Evolutionary conservation across 106 monocot genomes (phyloP).

Genomic region (Vanilla planifolia): DNA sequence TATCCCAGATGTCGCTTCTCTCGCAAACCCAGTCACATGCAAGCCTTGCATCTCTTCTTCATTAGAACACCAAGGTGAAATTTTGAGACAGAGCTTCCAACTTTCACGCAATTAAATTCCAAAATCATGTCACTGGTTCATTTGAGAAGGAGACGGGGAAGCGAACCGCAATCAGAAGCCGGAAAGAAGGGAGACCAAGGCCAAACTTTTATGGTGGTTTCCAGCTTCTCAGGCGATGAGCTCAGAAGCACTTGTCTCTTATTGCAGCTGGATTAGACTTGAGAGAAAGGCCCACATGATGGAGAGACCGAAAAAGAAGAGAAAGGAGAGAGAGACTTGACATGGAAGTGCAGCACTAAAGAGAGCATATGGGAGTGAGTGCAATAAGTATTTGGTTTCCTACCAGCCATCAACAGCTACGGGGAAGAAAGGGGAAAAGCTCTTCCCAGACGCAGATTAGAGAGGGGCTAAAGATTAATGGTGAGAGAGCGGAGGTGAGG

Average conservation of each 20-base stretch:
- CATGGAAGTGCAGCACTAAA: conserved; percentile 9
- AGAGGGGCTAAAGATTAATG: background rate
- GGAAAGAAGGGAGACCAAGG: background rate
- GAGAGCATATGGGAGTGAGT: background rate
- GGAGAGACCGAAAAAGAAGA: conserved; percentile 1
- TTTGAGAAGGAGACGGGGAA: background rate
- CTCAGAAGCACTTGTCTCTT: background rate
- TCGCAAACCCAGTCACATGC: background rate
- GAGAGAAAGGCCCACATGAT: conserved; percentile 5
- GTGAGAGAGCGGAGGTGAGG: background rate
- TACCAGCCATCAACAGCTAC: conserved; percentile 15
- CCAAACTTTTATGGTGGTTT: background rate
- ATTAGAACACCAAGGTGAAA: no score
- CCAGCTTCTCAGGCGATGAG: conserved; percentile 1
- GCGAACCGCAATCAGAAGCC: background rate
- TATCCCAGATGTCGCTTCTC: background rate
- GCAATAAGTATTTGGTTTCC: conserved; percentile 17
- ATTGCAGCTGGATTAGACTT: conserved; percentile 10
- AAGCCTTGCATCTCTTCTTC: background rate
- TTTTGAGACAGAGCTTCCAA: background rate
- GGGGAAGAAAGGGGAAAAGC: background rate
- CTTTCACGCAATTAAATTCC: no score
- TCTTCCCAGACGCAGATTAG: background rate
- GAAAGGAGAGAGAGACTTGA: conserved; percentile 5
- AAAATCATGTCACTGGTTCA: no score